These are phyloP conservation scores for Teunomyces panamensis DNA, from an alignment of 805 yeast genomes.

Conservation along the genomic window DNA sequence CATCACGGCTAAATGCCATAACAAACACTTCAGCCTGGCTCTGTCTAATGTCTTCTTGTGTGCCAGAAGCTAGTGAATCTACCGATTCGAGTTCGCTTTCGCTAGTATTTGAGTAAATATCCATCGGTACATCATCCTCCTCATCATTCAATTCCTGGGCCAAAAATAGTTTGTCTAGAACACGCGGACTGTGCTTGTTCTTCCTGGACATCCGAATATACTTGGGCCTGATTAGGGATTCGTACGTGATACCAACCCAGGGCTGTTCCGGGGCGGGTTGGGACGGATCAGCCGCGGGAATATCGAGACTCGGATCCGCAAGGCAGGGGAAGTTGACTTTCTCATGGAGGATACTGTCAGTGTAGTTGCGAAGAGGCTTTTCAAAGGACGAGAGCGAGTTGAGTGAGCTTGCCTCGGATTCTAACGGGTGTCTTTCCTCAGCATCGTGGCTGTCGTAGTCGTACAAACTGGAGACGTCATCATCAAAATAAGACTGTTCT, in stretches of 20 bases:
- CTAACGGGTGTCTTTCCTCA: slow-evolving; percentile 2
- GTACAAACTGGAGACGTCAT: slow-evolving; percentile 21
- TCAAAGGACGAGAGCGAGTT: not conserved
- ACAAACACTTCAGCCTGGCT: slow-evolving; percentile 60
- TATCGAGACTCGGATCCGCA: not conserved
- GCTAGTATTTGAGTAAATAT: slow-evolving; percentile 8
- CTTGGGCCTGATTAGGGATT: slow-evolving; percentile 50
- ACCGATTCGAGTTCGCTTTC: slow-evolving; percentile 4
- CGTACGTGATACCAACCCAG: slow-evolving; percentile 35
- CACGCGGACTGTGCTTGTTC: slow-evolving; percentile 44
- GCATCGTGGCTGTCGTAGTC: slow-evolving; percentile 23
- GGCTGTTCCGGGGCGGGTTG: slow-evolving; percentile 15
- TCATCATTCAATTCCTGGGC: slow-evolving; percentile 57
- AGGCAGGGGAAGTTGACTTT: slow-evolving; percentile 14
- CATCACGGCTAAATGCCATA: slow-evolving; percentile 73
- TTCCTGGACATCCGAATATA: slow-evolving; percentile 50
- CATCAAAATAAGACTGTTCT: slow-evolving; percentile 15
- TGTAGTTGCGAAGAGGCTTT: slow-evolving; percentile 2
- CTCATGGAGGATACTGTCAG: slow-evolving; percentile 11
- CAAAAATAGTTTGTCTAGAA: slow-evolving; percentile 52
- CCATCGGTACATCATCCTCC: not conserved
- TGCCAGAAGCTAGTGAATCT: slow-evolving; percentile 4
- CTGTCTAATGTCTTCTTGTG: not conserved
- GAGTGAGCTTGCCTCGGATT: not conserved
- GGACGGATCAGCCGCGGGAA: slow-evolving; percentile 4